Evolutionary conservation across 1,284 basidiomycete genomes (phyloP), one percentile per base, ranked within the genome.

Genomic region (Trichosporon asahii): DNA sequence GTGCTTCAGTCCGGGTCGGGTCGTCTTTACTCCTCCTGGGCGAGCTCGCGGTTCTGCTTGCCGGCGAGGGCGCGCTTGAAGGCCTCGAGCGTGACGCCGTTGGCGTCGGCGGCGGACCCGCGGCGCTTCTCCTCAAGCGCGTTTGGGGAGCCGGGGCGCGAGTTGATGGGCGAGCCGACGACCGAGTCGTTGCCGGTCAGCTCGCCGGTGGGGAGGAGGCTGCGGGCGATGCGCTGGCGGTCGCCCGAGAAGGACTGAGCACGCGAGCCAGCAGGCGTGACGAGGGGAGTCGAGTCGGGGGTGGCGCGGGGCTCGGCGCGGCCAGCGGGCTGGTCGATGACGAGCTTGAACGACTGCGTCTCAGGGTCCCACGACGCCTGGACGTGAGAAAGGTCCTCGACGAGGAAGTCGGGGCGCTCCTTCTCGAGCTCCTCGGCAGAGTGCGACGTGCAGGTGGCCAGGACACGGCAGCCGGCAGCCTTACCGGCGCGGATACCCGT

Each of bases 391-490:
- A 84, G 77, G 70, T 84, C 81, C 68, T 82, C 80, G 69, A 85
- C 83, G 33, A 85, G 78, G 77, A 83, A 84, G 73, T 85, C 84
- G 68, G 84, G 84, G 76, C 80, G 75, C 73, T 84, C 82, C 71
- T 79, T 79, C 71, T 84, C 82, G 70, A 84, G 78, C 65, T 79
- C 77, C 66, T 80, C 83, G 66, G 79, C 75, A 27, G 81, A 78
- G 75, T 86, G 85, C 0, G 81, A 82, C 1, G 85, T 85, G 74
- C 82, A 84, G 55, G 84, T 83, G 25, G 84, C 84, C 33, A 85
- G 76, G 27, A 86, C 84, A 37, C 79, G 80, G 66, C 78, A 77
- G 70, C 85, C 85, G 0, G 85, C 82, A 3, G 83, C 85, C 73
- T 84, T 81, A 15, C 84, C 85, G 8, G 83, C 75, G 57, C 79